phyloP scores from a whole-genome alignment of 2,329 filamentous ascomycete genomes.

The Chalaropsis ovoidea region DNA sequence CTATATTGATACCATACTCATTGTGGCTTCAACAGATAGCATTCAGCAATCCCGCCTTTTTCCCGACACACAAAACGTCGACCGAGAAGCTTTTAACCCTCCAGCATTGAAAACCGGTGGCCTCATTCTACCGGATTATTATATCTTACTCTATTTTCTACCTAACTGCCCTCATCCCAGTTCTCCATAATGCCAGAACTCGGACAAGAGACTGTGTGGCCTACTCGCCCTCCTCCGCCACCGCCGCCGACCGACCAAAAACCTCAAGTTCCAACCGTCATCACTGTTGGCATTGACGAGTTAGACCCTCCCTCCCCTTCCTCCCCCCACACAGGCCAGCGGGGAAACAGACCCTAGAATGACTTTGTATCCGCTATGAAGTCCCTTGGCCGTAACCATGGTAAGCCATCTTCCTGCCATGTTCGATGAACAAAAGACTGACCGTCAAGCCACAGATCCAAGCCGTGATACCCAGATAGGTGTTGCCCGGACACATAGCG shows the following conservation, averaged over 20 bases:
- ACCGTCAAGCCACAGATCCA: not conserved
- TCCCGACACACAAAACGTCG: not conserved
- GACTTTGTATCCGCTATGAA: conserved; percentile 25
- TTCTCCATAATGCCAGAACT: conserved; percentile 1
- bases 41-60: not conserved
- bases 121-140: not conserved
- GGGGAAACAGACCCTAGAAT: conserved; percentile 23
- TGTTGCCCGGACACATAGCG: conserved; percentile 5
- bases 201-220: conserved; percentile 2
- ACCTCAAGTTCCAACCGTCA: not conserved
- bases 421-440: not conserved
- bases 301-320: not conserved
- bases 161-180: not conserved
- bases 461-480: conserved; percentile 14
- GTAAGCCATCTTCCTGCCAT: not conserved
- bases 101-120: not conserved
- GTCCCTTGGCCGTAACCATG: conserved; percentile 23
- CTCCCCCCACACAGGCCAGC: conserved; percentile 5
- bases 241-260: not conserved
- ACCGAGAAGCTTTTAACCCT: not conserved
- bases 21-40: not conserved
- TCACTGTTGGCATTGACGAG: conserved; percentile 1
- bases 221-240: conserved; percentile 13
- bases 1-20: conserved; percentile 1
- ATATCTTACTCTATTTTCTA: not conserved